Evolutionary conservation across 768 basidiomycete genomes (phyloP).

Genomic region (Pisolithus tinctorius): DNA sequence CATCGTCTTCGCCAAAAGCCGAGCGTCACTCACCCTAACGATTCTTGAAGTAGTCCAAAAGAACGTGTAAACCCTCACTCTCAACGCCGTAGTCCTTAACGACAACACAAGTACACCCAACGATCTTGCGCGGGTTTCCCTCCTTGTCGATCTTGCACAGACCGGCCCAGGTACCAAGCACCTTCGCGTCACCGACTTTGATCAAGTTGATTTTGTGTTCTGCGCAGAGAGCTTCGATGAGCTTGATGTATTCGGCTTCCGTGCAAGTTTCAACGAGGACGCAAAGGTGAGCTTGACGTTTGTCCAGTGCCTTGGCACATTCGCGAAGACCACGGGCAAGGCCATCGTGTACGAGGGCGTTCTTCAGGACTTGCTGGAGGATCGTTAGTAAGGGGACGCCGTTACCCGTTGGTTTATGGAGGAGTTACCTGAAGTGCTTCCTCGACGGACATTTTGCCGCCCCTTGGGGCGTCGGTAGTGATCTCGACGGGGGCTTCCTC

Average conservation of each 20-base stretch:
- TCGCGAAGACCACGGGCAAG: slow-evolving; percentile 97
- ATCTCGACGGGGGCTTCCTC: slow-evolving; percentile 66
- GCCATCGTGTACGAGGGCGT: slow-evolving; percentile 95
- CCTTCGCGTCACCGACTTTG: slow-evolving; percentile 97
- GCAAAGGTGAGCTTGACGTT: slow-evolving; percentile 96
- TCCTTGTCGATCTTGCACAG: slow-evolving; percentile 99
- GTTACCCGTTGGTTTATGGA: background rate
- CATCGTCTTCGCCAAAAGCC: slow-evolving; percentile 42
- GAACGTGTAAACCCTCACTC: slow-evolving; percentile 90
- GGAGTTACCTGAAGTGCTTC: slow-evolving; percentile 81
- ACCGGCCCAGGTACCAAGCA: slow-evolving; percentile 97
- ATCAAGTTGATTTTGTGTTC: slow-evolving; percentile 99
- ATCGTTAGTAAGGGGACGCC: background rate
- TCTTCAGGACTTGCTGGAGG: slow-evolving; percentile 94
- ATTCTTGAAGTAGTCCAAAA: slow-evolving; percentile 95
- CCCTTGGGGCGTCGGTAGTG: slow-evolving; percentile 84
- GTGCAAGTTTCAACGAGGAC: slow-evolving; percentile 99
- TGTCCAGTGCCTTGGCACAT: slow-evolving; percentile 96
- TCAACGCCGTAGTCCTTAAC: slow-evolving; percentile 97
- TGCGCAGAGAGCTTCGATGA: slow-evolving; percentile 98
- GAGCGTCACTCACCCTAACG: slow-evolving; percentile 46
- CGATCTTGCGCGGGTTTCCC: slow-evolving; percentile 95
- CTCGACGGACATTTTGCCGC: slow-evolving; percentile 85
- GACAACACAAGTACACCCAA: slow-evolving; percentile 89
- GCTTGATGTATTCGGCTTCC: slow-evolving; percentile 99